Conservation (phyloP, 148 eudicot genomes). For the Camellia granthamiana region DNA sequence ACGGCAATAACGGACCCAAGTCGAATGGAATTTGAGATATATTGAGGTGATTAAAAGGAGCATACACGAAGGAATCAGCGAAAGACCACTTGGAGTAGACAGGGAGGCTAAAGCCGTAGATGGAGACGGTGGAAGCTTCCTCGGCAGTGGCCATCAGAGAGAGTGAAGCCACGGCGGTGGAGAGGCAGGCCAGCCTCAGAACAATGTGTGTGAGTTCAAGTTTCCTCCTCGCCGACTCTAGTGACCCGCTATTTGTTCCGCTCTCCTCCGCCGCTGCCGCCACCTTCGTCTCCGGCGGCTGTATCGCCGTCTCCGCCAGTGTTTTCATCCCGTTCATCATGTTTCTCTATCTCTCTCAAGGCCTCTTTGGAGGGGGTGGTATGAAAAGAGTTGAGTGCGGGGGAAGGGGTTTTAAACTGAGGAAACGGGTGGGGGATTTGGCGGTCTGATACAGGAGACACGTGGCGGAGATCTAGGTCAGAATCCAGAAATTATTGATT, state of each 20-base stretch:
- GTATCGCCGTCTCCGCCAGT: constrained; percentile 17
- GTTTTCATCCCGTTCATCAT: not conserved
- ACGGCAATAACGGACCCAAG: too few relatives aligned
- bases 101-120: constrained; percentile 76
- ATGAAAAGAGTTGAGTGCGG: too few relatives aligned
- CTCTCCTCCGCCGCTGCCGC: constrained; percentile 16
- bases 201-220: constrained; percentile 33
- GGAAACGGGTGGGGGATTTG: not conserved
- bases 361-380: not conserved
- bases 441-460: constrained; percentile 2
- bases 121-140: constrained; percentile 45
- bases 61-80: constrained; percentile 79
- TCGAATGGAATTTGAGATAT: too few relatives aligned
- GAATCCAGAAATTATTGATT: too few relatives aligned
- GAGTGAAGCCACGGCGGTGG: constrained; percentile 37
- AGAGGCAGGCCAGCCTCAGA: constrained; percentile 49
- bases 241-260: constrained; percentile 34
- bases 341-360: not conserved
- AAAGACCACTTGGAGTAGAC: constrained; percentile 84
- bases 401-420: not conserved
- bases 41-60: not conserved
- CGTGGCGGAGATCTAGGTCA: not conserved
- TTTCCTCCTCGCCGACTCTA: constrained; percentile 27
- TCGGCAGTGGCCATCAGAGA: constrained; percentile 70
- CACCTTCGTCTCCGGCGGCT: constrained; percentile 28